Conservation (phyloP, 2,329 filamentous ascomycete genomes). For the Mariannaea sp. region DNA sequence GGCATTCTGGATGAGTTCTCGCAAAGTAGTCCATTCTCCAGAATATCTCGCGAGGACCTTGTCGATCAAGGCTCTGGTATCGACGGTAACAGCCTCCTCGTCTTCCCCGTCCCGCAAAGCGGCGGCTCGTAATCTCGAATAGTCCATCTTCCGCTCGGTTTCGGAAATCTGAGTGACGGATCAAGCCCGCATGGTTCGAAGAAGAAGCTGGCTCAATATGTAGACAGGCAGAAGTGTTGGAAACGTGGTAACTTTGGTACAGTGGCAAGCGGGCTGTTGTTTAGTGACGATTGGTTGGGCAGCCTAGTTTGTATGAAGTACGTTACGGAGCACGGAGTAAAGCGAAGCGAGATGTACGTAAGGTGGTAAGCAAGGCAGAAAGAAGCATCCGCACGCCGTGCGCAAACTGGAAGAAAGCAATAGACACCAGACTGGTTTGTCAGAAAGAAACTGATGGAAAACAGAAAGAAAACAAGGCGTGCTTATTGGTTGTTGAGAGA, state of each 20-base stretch:
- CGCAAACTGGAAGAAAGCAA: not conserved
- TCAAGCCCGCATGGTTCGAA: conserved; percentile 27
- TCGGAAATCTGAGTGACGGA: conserved; percentile 4
- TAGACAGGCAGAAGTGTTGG: conserved; percentile 4
- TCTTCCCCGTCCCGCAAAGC: conserved; percentile 85
- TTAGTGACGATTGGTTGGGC: conserved; percentile 6
- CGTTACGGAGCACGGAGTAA: not conserved
- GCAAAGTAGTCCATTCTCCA: conserved; percentile 87
- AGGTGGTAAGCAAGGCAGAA: conserved; percentile 10
- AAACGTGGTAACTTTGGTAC: not conserved
- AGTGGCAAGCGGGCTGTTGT: conserved; percentile 10
- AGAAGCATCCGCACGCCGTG: not conserved
- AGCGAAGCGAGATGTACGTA: not conserved
- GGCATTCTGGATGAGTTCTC: conserved; percentile 98
- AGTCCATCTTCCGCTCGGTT: conserved; percentile 60
- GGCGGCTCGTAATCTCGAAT: conserved; percentile 78
- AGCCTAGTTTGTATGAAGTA: not conserved
- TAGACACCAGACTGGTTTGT: not conserved
- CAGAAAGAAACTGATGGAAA: too few species aligned
- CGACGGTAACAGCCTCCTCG: conserved; percentile 97
- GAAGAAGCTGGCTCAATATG: not conserved
- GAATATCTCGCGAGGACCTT: conserved; percentile 97
- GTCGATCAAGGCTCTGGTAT: conserved; percentile 94
- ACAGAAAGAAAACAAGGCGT: not conserved
- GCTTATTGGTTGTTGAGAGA: not conserved